Evolutionary conservation across 192 early-diverging fungal genomes (phyloP).

Genomic region (Coemansia sp.): DNA sequence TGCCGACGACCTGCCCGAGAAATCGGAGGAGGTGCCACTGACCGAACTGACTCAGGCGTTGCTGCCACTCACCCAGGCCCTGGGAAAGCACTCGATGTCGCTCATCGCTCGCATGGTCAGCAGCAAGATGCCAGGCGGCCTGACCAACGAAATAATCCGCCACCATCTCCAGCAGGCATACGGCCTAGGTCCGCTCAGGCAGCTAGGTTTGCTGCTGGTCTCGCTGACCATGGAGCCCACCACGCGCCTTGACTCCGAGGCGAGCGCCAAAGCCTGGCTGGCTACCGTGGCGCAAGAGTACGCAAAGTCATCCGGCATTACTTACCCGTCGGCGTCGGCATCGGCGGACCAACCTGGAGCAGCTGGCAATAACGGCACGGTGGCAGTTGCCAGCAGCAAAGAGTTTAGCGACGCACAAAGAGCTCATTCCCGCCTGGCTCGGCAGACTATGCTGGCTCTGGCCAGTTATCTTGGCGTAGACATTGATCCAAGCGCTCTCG

Average conservation of each 20-base stretch:
- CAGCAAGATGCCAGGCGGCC: conserved; percentile 93
- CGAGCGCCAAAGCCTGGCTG: conserved; percentile 82
- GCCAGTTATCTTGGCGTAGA: conserved; percentile 80
- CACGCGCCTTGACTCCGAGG: conserved; percentile 67
- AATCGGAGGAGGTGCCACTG: conserved; percentile 84
- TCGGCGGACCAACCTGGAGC: conserved; percentile 51
- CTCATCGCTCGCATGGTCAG: conserved; percentile 79
- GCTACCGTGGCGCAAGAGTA: conserved; percentile 68
- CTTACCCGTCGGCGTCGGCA: conserved; percentile 12
- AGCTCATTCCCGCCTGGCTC: conserved; percentile 66
- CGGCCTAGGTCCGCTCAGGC: conserved; percentile 61
- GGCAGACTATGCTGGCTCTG: conserved; percentile 74
- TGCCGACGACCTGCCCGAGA: conserved; percentile 83
- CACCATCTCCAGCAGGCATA: conserved; percentile 66
- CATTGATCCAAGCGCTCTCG: conserved; percentile 65
- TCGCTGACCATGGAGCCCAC: conserved; percentile 83
- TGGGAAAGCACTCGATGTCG: conserved; percentile 80
- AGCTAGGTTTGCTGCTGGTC: conserved; percentile 74
- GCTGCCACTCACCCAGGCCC: conserved; percentile 60
- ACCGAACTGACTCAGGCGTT: conserved; percentile 74
- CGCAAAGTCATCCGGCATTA: conserved; percentile 69
- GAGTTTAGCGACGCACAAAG: conserved; percentile 78
- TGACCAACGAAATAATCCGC: conserved; percentile 67
- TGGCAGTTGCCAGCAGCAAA: conserved; percentile 79
- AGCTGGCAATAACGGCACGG: conserved; percentile 60